Base-by-base conservation (phyloP, 352 stramenopile genomes). In the Phytophthora hibernalis region DNA sequence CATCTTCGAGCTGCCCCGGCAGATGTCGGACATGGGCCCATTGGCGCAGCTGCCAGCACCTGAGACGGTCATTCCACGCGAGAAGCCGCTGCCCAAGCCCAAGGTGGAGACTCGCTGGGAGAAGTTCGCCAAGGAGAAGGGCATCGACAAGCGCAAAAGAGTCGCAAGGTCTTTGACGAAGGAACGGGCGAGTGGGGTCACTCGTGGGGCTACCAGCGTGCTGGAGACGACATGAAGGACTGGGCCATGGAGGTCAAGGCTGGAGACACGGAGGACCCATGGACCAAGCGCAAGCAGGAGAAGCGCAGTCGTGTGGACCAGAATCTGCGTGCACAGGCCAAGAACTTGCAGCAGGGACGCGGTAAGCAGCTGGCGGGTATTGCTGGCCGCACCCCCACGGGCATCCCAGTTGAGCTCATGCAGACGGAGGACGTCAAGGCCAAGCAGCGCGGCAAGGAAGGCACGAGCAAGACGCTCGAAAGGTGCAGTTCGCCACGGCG, bases 91-190 rank as follows among this genome's bases (percentile, higher is more conserved):
- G 54, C 92, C 91, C 1, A 96, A 95, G 72, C 85, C 84, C 31
- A 99, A 99, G 82, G 77, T 96, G 67, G 93, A 98, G 76, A 99
- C 98, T 12, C 98, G 96, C 76, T 99, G 98, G 98, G 97, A 99
- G 81, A 97, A 98, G 72, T 99, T 99, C 78, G 97, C 97, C 26
- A 94, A 97, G 69, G 89, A 98, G 62, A 98, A 99, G 81, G 97
- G 97, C 59, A 99, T 99, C 70, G 82, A 95, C 48, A 98, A 98
- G 68, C 93, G 95, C 62, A 99, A 99, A 96, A 97, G 70, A 96
- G 87, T 31, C 91, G 97, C 61, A 99, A 98, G 90, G 81, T 97
- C 45, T 99, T 95, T 57, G 97, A 99, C 68, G 97, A 99, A 71
- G 62, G 83, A 15, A 98, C 82, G 56, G 89, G 92, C 45, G 88